Evolutionary conservation across 2,329 filamentous ascomycete genomes (phyloP).

Genomic region (Polychaeton citri): DNA sequence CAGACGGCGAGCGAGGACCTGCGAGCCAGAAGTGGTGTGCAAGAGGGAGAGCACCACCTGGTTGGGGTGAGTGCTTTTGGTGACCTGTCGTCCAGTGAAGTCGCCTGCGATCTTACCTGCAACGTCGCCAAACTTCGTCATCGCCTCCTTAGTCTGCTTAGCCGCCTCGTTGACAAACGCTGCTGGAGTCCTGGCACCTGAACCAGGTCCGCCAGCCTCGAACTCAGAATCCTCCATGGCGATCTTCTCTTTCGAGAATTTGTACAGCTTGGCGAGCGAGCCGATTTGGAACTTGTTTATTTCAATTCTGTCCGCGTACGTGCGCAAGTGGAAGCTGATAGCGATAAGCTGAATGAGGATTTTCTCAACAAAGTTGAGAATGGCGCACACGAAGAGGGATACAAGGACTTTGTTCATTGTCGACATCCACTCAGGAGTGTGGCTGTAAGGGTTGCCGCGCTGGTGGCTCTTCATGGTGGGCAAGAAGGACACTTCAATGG

Average conservation of each 20-base stretch:
- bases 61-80: slow-evolving; percentile 61
- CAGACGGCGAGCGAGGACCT: slow-evolving; percentile 73
- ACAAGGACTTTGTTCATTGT: slow-evolving; percentile 78
- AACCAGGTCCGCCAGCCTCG: slow-evolving; percentile 39
- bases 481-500: slow-evolving; percentile 71
- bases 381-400: slow-evolving; percentile 63
- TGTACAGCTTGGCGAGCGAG: slow-evolving; percentile 50
- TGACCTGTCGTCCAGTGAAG: slow-evolving; percentile 63
- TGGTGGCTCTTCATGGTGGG: slow-evolving; percentile 64
- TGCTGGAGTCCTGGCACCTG: slow-evolving; percentile 62
- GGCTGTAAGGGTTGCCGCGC: slow-evolving; percentile 34
- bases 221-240: slow-evolving; percentile 64
- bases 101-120: slow-evolving; percentile 80
- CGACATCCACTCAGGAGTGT: slow-evolving; percentile 54
- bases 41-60: slow-evolving; percentile 75
- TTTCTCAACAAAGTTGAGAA: slow-evolving; percentile 80
- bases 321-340: slow-evolving; percentile 80
- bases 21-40: slow-evolving; percentile 56
- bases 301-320: slow-evolving; percentile 81
- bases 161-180: slow-evolving; percentile 54
- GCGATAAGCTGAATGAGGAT: slow-evolving; percentile 91
- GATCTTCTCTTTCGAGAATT: slow-evolving; percentile 51
- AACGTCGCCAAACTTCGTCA: slow-evolving; percentile 71
- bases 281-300: slow-evolving; percentile 83
- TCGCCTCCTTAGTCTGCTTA: slow-evolving; percentile 59